Conservation (phyloP, 352 stramenopile species). For the Sclerospora graminicola region DNA sequence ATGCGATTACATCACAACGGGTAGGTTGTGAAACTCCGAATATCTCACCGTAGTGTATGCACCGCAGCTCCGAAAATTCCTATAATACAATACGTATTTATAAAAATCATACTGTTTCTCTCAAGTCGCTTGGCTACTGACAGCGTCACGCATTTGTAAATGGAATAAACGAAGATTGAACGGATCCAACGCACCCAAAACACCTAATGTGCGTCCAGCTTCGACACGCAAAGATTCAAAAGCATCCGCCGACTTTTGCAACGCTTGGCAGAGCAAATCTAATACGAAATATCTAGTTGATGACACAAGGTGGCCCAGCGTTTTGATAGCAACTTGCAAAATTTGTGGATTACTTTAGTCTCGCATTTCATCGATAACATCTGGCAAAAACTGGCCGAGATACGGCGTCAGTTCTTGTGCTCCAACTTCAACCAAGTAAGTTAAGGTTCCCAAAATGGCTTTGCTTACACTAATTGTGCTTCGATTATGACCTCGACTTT, state of each 20-base stretch:
- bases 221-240: constrained; percentile 73
- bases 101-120: no score
- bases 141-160: constrained; percentile 61
- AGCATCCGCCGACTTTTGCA: constrained; percentile 73
- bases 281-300: constrained; percentile 80
- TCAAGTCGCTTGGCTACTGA: no score
- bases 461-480: constrained; percentile 78
- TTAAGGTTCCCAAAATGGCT: constrained; percentile 74
- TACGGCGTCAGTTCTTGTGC: constrained; percentile 74
- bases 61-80: no score
- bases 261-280: constrained; percentile 59
- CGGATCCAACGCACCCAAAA: constrained; percentile 73
- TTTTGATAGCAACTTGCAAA: constrained; percentile 80
- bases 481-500: constrained; percentile 48
- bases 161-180: constrained; percentile 82
- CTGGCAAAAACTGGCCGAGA: constrained; percentile 70
- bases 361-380: constrained; percentile 81
- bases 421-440: constrained; percentile 69
- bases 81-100: no score
- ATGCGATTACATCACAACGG: no score
- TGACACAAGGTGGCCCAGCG: constrained; percentile 68
- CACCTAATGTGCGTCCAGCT: constrained; percentile 67
- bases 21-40: no score
- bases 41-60: no score
- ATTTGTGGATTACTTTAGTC: constrained; percentile 82